These are phyloP conservation scores for Magnusiomyces ingens DNA, from an alignment of 1,139 yeast genomes.

Conservation along the genomic window DNA sequence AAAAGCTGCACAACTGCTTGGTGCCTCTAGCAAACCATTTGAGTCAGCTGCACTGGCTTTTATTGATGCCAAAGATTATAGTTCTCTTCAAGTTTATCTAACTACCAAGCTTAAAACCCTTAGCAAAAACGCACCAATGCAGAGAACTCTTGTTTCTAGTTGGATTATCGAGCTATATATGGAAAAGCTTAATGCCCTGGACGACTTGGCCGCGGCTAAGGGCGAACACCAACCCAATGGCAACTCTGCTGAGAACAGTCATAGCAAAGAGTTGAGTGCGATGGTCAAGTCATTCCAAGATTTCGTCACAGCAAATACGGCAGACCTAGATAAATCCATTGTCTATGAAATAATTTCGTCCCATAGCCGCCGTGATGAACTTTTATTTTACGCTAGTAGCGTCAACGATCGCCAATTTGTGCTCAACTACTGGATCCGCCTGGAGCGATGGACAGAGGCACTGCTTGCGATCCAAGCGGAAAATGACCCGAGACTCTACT, in stretches of 20 bases:
- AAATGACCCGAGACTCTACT: conserved; percentile 46
- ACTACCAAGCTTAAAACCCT: conserved; percentile 43
- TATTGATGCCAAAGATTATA: conserved; percentile 40
- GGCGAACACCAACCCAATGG: conserved; percentile 12
- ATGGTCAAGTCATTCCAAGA: conserved; percentile 37
- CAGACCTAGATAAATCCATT: conserved; percentile 53
- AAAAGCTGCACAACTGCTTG: conserved; percentile 59
- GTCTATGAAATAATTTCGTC: conserved; percentile 65
- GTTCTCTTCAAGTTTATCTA: conserved; percentile 54
- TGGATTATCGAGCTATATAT: conserved; percentile 74
- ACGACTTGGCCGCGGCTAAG: conserved; percentile 34
- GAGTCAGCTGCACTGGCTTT: conserved; percentile 65
- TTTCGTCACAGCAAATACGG: conserved; percentile 48
- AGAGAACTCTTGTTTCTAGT: conserved; percentile 57
- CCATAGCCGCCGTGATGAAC: conserved; percentile 56
- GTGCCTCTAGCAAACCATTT: conserved; percentile 58
- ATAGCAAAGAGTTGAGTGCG: conserved; percentile 23
- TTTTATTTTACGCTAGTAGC: conserved; percentile 61
- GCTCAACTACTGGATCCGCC: conserved; percentile 58
- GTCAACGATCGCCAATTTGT: conserved; percentile 66
- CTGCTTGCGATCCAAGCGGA: conserved; percentile 51
- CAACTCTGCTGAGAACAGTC: conserved; percentile 13
- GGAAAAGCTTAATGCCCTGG: conserved; percentile 44
- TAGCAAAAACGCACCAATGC: conserved; percentile 41
- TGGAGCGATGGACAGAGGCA: conserved; percentile 70